phyloP scores from a whole-genome alignment of 768 basidiomycete genomes.

The Termitomyces sp. region DNA sequence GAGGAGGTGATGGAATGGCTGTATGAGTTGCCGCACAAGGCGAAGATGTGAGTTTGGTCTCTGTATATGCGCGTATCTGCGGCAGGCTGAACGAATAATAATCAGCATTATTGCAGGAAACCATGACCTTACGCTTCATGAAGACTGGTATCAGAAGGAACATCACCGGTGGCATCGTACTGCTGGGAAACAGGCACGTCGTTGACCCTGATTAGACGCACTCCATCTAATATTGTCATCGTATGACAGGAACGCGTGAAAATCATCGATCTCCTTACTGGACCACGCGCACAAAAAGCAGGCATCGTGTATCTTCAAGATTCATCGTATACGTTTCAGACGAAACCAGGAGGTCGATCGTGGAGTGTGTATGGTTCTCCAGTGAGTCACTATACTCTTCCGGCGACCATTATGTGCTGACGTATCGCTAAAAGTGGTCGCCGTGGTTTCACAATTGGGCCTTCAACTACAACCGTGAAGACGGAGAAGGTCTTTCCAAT shows the following conservation, averaged over 20 bases:
- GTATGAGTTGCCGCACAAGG: slow-evolving; percentile 46
- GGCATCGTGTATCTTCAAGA: slow-evolving; percentile 1
- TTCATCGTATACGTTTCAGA: background rate
- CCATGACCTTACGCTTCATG: background rate
- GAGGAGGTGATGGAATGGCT: slow-evolving; percentile 55
- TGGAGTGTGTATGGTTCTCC: slow-evolving; percentile 4
- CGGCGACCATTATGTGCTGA: background rate
- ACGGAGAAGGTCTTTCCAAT: background rate
- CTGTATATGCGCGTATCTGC: no score
- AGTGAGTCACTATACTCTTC: background rate
- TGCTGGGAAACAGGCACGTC: background rate
- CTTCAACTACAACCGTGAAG: background rate
- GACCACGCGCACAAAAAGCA: background rate
- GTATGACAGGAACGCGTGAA: background rate
- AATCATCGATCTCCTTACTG: background rate
- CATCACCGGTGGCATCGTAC: background rate
- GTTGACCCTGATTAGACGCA: no score
- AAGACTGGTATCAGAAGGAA: background rate
- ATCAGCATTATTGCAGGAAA: no score
- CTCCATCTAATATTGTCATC: background rate
- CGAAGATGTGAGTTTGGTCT: slow-evolving; percentile 47
- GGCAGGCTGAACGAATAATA: no score
- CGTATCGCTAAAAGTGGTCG: background rate
- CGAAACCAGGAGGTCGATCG: background rate
- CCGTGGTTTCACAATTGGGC: background rate